A percentile compares a stretch with the other conserved stretches of the same genome.
Evolutionary conservation across 1,139 yeast species (phyloP).

Genomic region (Entelexis sorbosivorans): DNA sequence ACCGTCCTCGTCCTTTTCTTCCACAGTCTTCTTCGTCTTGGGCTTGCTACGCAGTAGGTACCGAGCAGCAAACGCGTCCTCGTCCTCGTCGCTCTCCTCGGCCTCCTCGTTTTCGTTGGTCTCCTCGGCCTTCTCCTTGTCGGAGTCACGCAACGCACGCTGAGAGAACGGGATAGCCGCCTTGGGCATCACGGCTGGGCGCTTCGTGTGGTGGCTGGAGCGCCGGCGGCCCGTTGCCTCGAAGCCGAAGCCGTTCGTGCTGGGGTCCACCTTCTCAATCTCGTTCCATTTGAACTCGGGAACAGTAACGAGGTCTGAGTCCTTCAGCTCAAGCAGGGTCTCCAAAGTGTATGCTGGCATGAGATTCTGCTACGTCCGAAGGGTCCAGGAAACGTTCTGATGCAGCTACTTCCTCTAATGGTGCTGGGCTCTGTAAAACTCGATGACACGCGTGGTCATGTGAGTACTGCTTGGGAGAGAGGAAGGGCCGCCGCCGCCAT

Average conservation of each 20-base stretch:
- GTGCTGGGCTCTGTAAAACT: neutral
- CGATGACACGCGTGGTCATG: neutral
- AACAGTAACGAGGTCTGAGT: slow-evolving; percentile 21
- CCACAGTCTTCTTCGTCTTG: slow-evolving; percentile 11
- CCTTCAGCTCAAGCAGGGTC: slow-evolving; percentile 22
- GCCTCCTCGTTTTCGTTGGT: slow-evolving; percentile 19
- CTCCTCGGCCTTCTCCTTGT: slow-evolving; percentile 1
- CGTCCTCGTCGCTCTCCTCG: slow-evolving; percentile 22
- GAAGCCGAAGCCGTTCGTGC: slow-evolving; percentile 9
- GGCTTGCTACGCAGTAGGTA: slow-evolving; percentile 20
- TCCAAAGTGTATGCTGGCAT: slow-evolving; percentile 25
- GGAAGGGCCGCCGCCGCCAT: too few species aligned
- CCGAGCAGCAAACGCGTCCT: slow-evolving; percentile 25
- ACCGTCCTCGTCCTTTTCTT: slow-evolving; percentile 15
- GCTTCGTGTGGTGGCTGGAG: slow-evolving; percentile 18
- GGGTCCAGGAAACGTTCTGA: neutral
- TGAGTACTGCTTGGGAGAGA: too few species aligned
- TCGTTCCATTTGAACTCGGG: slow-evolving; percentile 26
- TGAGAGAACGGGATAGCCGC: slow-evolving; percentile 23
- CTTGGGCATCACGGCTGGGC: slow-evolving; percentile 21
- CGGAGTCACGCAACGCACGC: slow-evolving; percentile 16
- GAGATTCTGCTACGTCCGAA: neutral
- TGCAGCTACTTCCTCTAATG: neutral
- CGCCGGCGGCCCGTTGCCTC: slow-evolving; percentile 15
- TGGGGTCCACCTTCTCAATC: slow-evolving; percentile 20